Base-by-base conservation (phyloP, 2,329 filamentous ascomycete species). In the Cordyceps farinosa region DNA sequence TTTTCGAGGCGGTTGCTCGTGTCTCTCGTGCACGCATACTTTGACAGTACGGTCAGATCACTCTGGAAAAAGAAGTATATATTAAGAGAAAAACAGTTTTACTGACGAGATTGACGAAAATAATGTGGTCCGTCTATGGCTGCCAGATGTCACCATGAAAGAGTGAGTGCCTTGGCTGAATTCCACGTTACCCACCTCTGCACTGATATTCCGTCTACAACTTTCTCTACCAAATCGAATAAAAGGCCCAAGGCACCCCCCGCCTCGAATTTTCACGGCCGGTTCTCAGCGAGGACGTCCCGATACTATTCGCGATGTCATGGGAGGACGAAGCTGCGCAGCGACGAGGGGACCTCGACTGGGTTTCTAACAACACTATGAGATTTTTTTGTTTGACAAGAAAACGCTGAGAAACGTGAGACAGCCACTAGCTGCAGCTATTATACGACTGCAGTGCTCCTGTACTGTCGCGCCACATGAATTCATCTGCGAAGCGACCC, bases 241-340 rank as follows among this genome's bases (percentile, higher is more conserved):
- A 86, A 83, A 68, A 84, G 83, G 70, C 76, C 73, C 58, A 77
- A 85, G 0, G 77, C 85, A 5, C 88, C 90, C 85, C 4, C 88
- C 90, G 61, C 76, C 86, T 10, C 85, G 88, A 27, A 88, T 91
- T 71, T 90, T 87, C 0, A 91, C 88, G 7, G 88, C 91, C 13
- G 85, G 86, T n/a, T 86, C 87, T 6, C 87, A 83, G 51, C 80
- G 84, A 22, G 89, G 88, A 36, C 88, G 85, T 65, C 81, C 86
- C 1, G 89, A 91, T 67, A 87, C 86, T 0, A 85, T 84, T 5
- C 83, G 89, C 36, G 89, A 91, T 76, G 85, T 90, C 0, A 1
- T 90, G 90, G 69, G 86, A 22, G 88, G 2, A 64, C 74, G 62
- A 75, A 76, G 65, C 68, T 75, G 44, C 90, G 89, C 69, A 90